Base-by-base conservation (phyloP, 305 asterid genomes). In the Coffea humblotiana region DNA sequence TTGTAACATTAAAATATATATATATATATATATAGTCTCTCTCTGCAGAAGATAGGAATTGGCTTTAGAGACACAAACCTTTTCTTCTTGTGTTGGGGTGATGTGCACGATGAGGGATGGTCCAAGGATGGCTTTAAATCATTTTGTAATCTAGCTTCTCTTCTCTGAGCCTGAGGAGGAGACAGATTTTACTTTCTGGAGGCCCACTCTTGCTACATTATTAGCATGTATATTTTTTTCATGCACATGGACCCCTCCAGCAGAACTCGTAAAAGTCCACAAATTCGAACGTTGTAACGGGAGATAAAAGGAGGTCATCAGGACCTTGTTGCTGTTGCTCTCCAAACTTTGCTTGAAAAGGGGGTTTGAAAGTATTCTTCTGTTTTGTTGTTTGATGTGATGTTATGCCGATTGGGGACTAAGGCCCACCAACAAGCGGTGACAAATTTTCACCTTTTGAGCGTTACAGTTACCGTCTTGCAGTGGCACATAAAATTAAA, bases 201-300 rank as follows among this genome's bases (percentile, higher is more conserved):
- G 76, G 82, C 73, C 88, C 85, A 79, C 80, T 71, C n/a, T 37
- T 4, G 9, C 16, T 60, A 23, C 13, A 54, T 5, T 23, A 52
- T 3, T 2, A 3, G 13, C 56, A 37, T n/a, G 32, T 32, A 32
- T 32, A 32, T n/a, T 21, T 5, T 60, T 19, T 27, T 78, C 37
- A 40, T 49, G 63, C 61, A 69, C 65, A 49, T 79, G 83, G 83
- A 2, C 81, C 82, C 67, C 13, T n/a, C 14, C 43, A 65, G 6
- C 19, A 18, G 48, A 16, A 40, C 21, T 58, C 27, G 29, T 37
- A 48, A 54, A 54, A 58, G 77, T 14, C 54, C 16, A n/a, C 6
- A n/a, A 77, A 83, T 82, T 29, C 68, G 85, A 80, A 85, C 88
- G 86, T 85, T 85, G 79, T 73, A 72, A 64, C 3, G 71, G 54